Conservation (phyloP, 345 rosid genomes). For the Corchorus olitorius region DNA sequence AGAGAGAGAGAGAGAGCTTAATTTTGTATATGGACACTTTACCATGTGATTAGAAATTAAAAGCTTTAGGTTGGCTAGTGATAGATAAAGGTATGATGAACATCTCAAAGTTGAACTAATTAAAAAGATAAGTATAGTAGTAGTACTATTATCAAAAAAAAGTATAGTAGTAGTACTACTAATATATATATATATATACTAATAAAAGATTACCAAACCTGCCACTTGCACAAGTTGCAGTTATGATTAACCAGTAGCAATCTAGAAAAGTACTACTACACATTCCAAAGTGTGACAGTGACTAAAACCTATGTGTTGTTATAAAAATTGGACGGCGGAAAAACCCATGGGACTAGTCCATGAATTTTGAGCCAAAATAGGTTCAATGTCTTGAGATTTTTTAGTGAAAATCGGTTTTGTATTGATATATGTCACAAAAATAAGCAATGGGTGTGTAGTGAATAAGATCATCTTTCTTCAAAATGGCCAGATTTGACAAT, state of each 20-base stretch:
- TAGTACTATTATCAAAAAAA: too few relatives aligned
- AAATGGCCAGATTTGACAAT: background rate
- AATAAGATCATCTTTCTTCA: background rate
- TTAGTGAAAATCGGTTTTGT: too few relatives aligned
- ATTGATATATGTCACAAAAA: too few relatives aligned
- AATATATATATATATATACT: too few relatives aligned
- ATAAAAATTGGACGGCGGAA: too few relatives aligned
- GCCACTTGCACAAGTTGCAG: conserved; percentile 17
- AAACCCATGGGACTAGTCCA: background rate
- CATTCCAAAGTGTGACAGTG: background rate
- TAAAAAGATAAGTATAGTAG: background rate
- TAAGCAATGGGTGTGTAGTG: too few relatives aligned
- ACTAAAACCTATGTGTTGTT: background rate
- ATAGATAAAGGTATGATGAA: background rate
- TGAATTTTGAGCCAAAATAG: background rate
- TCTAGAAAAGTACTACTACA: background rate
- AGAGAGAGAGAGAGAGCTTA: too few relatives aligned
- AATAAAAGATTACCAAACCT: background rate
- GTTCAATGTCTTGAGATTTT: too few relatives aligned
- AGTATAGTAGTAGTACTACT: background rate
- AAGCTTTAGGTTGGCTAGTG: too few relatives aligned
- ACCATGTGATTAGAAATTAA: too few relatives aligned
- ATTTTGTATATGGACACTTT: too few relatives aligned
- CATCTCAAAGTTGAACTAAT: background rate
- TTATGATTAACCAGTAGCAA: background rate